These are phyloP conservation scores for Metschnikowia henanensis DNA, from an alignment of 805 yeast species.

Conservation along the genomic window DNA sequence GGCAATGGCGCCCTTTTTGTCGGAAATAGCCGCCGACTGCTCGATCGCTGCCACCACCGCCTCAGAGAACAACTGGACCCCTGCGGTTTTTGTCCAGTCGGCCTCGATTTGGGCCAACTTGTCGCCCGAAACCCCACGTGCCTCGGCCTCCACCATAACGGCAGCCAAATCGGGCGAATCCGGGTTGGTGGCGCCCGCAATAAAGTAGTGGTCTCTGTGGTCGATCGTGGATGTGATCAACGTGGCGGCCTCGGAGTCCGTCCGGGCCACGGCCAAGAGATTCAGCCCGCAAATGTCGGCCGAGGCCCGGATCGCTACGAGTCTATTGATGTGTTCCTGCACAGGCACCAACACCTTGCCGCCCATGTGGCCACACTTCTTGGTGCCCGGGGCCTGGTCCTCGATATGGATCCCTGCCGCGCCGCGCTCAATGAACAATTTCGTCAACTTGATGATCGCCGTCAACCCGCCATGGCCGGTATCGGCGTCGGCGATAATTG, in stretches of 20 bases:
- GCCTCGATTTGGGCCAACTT: slow-evolving; percentile 72
- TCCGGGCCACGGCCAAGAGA: slow-evolving; percentile 86
- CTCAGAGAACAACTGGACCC: slow-evolving; percentile 84
- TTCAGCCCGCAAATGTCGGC: slow-evolving; percentile 93
- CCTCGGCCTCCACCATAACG: slow-evolving; percentile 81
- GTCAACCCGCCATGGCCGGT: slow-evolving; percentile 99
- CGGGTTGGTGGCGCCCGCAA: slow-evolving; percentile 90
- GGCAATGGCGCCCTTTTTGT: slow-evolving; percentile 62
- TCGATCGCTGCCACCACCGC: slow-evolving; percentile 81
- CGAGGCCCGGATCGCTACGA: slow-evolving; percentile 90
- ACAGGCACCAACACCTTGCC: slow-evolving; percentile 97
- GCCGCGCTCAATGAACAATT: slow-evolving; percentile 95
- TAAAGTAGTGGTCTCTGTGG: slow-evolving; percentile 89
- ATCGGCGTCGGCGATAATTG: slow-evolving; percentile 96
- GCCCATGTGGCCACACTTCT: slow-evolving; percentile 99
- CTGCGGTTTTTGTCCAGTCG: slow-evolving; percentile 81
- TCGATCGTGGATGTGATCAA: slow-evolving; percentile 92
- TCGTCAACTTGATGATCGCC: slow-evolving; percentile 92
- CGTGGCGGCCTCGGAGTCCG: slow-evolving; percentile 98
- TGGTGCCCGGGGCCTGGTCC: slow-evolving; percentile 99
- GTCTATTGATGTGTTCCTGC: slow-evolving; percentile 94
- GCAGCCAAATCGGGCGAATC: slow-evolving; percentile 70
- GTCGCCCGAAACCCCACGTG: slow-evolving; percentile 67
- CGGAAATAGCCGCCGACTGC: slow-evolving; percentile 52
- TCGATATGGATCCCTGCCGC: slow-evolving; percentile 99